A percentile compares a stretch with the other conserved stretches of the same genome.
Evolutionary conservation across 306 rosid species (phyloP).

Genomic region (Castanospermum australe): DNA sequence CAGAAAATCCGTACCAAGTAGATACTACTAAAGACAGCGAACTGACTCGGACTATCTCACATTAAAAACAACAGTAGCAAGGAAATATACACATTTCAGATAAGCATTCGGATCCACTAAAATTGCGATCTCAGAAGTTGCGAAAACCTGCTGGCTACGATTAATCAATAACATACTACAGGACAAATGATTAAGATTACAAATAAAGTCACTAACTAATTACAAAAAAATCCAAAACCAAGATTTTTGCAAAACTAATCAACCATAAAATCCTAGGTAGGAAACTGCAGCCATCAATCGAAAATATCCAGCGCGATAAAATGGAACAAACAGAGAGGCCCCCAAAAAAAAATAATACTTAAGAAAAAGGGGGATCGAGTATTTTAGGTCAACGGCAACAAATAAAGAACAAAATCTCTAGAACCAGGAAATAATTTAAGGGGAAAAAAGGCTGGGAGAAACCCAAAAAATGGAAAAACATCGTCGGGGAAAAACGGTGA

Average conservation of each 20-base stretch:
- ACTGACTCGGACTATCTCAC: not conserved
- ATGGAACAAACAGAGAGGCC: not conserved
- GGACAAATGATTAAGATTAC: not conserved
- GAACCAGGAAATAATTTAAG: not conserved
- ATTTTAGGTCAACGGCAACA: constrained; percentile 29
- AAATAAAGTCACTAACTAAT: not conserved
- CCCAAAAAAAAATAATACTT: not conserved
- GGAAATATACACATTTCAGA: not conserved
- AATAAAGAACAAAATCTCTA: not conserved
- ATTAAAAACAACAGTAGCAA: not conserved
- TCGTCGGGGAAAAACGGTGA: not conserved
- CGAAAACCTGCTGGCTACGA: not conserved
- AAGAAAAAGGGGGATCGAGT: not conserved
- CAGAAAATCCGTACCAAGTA: not conserved
- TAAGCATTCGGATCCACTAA: not conserved
- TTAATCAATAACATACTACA: not conserved
- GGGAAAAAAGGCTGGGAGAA: not conserved
- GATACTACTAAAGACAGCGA: not conserved
- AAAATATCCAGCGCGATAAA: not conserved
- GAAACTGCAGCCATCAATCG: constrained; percentile 6
- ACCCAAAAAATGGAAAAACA: not conserved
- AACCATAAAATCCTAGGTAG: not conserved
- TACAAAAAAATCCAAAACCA: not conserved
- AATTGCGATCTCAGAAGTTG: not conserved
- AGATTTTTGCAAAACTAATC: not conserved